Conservation (phyloP, 164 flowering plant species). For the Cinnamomum micranthum region DNA sequence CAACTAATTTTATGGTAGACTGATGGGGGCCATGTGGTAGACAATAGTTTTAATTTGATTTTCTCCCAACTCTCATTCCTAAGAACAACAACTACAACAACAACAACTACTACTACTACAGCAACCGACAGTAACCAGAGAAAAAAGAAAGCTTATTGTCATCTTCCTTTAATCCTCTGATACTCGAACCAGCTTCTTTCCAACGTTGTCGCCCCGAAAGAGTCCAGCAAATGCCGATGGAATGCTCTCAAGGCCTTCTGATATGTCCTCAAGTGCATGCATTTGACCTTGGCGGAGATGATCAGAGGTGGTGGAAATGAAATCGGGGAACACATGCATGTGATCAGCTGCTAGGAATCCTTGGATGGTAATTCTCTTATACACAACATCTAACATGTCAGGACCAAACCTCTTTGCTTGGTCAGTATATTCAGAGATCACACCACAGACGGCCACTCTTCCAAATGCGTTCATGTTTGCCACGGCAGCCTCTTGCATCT, state of each 20-base stretch:
- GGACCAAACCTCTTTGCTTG: constrained; percentile 35
- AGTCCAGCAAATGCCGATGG: constrained; percentile 60
- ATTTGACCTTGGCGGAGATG: constrained; percentile 35
- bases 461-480: constrained; percentile 67
- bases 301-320: constrained; percentile 32
- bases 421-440: constrained; percentile 52
- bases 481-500: constrained; percentile 71
- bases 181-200: constrained; percentile 56
- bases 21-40: too few relatives aligned
- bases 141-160: too few relatives aligned
- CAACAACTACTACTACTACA: too few relatives aligned
- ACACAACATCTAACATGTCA: constrained; percentile 46
- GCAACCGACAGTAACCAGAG: too few relatives aligned
- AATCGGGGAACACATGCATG: constrained; percentile 32
- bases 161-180: constrained; percentile 27
- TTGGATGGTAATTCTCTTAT: constrained; percentile 53
- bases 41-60: too few relatives aligned
- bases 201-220: constrained; percentile 56
- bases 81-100: too few relatives aligned
- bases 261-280: constrained; percentile 50
- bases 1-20: too few relatives aligned
- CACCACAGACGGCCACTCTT: constrained; percentile 65
- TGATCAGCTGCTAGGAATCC: constrained; percentile 55
- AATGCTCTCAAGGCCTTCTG: constrained; percentile 54
- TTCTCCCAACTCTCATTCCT: too few relatives aligned